Percentiles rank a stretch among this genome's conserved stretches.
These are phyloP conservation scores for Coleophoma eucalyptorum DNA, from an alignment of 2,329 filamentous ascomycete species.

Conservation along the genomic window DNA sequence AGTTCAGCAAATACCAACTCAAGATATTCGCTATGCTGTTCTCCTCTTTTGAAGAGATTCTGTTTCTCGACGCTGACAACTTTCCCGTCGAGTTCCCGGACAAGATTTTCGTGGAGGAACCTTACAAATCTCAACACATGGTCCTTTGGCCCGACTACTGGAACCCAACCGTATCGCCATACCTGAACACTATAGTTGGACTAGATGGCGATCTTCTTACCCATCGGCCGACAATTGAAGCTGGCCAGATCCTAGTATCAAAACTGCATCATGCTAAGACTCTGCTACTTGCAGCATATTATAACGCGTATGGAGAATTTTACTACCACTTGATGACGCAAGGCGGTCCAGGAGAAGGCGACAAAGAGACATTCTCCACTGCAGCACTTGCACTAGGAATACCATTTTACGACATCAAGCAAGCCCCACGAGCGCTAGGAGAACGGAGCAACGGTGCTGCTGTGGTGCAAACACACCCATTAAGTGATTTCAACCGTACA, in stretches of 20 bases:
- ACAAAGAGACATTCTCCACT: constrained; percentile 46
- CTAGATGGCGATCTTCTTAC: neutral
- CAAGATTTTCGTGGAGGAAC: constrained; percentile 33
- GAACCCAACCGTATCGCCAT: constrained; percentile 31
- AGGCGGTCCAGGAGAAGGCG: constrained; percentile 42
- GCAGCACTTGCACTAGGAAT: constrained; percentile 35
- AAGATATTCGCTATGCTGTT: constrained; percentile 45
- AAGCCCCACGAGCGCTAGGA: constrained; percentile 8
- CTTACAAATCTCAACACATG: constrained; percentile 36
- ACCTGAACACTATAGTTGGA: constrained; percentile 33
- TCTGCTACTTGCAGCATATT: constrained; percentile 43
- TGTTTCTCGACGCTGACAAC: constrained; percentile 44
- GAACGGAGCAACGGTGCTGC: constrained; percentile 4
- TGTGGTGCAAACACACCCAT: constrained; percentile 11
- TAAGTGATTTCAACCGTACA: constrained; percentile 1
- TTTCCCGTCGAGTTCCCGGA: constrained; percentile 39
- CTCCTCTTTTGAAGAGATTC: constrained; percentile 42
- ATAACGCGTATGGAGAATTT: constrained; percentile 38
- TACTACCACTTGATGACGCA: constrained; percentile 24
- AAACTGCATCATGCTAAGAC: constrained; percentile 36
- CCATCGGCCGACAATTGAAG: constrained; percentile 32
- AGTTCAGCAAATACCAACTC: constrained; percentile 40
- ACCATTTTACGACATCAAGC: constrained; percentile 29
- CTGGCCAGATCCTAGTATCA: constrained; percentile 39
- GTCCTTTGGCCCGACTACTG: constrained; percentile 45